Evolutionary conservation across 768 basidiomycete species (phyloP), one percentile per base, ranked within the genome.

Genomic region (Kwoniella sp.): DNA sequence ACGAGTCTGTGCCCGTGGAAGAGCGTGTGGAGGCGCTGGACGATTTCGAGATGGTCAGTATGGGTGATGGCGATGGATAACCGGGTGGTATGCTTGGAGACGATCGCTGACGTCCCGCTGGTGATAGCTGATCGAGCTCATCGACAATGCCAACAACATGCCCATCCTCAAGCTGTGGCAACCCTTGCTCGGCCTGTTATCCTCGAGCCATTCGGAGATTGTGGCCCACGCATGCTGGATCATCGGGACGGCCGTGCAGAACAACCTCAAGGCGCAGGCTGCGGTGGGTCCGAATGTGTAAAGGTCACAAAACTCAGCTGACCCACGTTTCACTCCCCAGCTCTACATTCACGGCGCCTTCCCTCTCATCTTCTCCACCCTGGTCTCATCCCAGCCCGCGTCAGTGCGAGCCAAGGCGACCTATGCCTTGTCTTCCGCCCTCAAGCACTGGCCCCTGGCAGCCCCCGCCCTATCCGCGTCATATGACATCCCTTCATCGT

Each of bases 111-210:
- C 14, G 10, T 28, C 12, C 11, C 11, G 11, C 12, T 27, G 9
- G 29, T 15, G 25, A 17, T 41, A 74, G 73, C 56, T 75, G n/a
- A 64, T 76, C 40, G 74, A 76, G 50, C 53, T 60, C 29, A 70
- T 76, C 51, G 74, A 76, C 52, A 76, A 76, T 46, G 74, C 74
- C 56, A 70, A 70, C 50, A 73, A 76, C 52, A 65, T 76, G 55
- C 59, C 71, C 9, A 59, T 66, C 12, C 50, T 76, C 42, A 69
- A 69, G 48, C 45, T 76, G 34, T 76, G 74, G 74, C 62, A 70
- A 27, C 67, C 70, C 9, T 41, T 76, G 8, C 46, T 74, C 31
- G 20, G 33, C 15, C 54, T 76, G 12, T 43, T 76, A n/a, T 38
- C 55, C 3, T 66, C 69, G 15, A 33, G 57, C 10, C 50, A 71